Base-by-base conservation (phyloP, 306 rosid species). In the Acacia acuminata region DNA sequence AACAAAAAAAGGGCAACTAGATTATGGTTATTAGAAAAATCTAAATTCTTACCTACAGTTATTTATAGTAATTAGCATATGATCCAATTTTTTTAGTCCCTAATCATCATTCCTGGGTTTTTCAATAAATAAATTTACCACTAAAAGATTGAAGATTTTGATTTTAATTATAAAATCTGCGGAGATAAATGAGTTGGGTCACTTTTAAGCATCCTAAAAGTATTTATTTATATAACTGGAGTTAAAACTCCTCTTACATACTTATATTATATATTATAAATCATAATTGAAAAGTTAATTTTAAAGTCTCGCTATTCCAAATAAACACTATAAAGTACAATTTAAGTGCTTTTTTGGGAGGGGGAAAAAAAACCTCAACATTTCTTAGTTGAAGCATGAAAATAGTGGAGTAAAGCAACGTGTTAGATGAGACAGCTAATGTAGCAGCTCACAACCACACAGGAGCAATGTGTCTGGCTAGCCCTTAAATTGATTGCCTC, bases 371-470 rank as follows among this genome's bases (percentile, higher is more conserved):
- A 32, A 32, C 3, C 36, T 30, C 22, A 55, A 8, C 40, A 8
- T 65, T 82, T 79, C 56, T 56, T 66, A 27, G 32, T 71, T 56
- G 3, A 47, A 47, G 58, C 42, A 84, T 82, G 79, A 77, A 79
- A 79, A 85, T 78, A 83, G 85, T 77, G 56, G 85, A 84, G 85
- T 79, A 82, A 87, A 85, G 86, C 83, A 87, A 85, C 73, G 77
- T 60, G 67, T 86, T 87, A 77, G 88, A 85, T 40, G 72, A 88
- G 77, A 82, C 81, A 85, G 87, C 79, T 77, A 82, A 82, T 79
- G 66, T 15, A 82, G 85, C 83, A 87, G 78, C 81, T 75, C 65
- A 85, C 73, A 67, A 0, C 76, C 73, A 11, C 83, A 77, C 76
- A 82, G 56, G 68, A 87, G 82, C 85, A 76, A 84, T 22, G 64